A percentile compares a stretch with the other conserved stretches of the same genome.
Conservation (phyloP, 2,329 filamentous ascomycete species). For the Pseudohalonectria lignicola region DNA sequence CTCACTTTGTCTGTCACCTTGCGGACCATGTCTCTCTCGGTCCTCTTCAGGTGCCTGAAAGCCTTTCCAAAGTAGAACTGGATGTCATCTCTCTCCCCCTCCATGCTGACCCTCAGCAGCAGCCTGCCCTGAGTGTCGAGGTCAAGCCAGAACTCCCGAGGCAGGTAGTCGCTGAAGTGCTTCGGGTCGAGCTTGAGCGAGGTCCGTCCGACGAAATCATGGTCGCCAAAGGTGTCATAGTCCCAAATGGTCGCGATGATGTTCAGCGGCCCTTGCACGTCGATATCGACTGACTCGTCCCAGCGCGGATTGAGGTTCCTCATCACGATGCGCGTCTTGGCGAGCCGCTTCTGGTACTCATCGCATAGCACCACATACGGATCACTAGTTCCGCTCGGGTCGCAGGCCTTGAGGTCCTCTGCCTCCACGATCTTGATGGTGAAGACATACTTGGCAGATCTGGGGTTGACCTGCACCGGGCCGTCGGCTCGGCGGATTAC, state of each 20-base stretch:
- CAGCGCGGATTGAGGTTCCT: conserved; percentile 86
- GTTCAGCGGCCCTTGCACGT: conserved; percentile 81
- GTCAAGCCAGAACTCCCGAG: conserved; percentile 94
- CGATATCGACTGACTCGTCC: conserved; percentile 96
- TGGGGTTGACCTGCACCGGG: conserved; percentile 49
- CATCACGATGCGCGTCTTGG: conserved; percentile 88
- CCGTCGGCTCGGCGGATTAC: conserved; percentile 67
- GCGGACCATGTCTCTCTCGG: conserved; percentile 94
- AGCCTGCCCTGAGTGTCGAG: conserved; percentile 89
- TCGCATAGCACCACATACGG: conserved; percentile 95
- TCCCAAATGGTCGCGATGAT: conserved; percentile 98
- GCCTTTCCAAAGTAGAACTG: conserved; percentile 98
- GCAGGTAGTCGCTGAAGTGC: conserved; percentile 92
- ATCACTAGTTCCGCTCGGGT: conserved; percentile 87
- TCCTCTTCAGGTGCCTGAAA: conserved; percentile 88
- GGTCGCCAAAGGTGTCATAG: conserved; percentile 92
- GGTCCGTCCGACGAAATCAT: conserved; percentile 95
- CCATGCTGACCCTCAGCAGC: conserved; percentile 90
- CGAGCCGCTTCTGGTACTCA: conserved; percentile 92
- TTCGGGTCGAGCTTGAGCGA: conserved; percentile 96
- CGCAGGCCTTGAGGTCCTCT: conserved; percentile 96
- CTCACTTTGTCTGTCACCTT: conserved; percentile 94
- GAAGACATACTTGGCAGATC: conserved; percentile 85
- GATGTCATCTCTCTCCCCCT: conserved; percentile 95
- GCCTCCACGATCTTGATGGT: conserved; percentile 98